Evolutionary conservation across 495 filamentous ascomycete genomes (phyloP).

Genomic region (Talaromyces stipitatus): DNA sequence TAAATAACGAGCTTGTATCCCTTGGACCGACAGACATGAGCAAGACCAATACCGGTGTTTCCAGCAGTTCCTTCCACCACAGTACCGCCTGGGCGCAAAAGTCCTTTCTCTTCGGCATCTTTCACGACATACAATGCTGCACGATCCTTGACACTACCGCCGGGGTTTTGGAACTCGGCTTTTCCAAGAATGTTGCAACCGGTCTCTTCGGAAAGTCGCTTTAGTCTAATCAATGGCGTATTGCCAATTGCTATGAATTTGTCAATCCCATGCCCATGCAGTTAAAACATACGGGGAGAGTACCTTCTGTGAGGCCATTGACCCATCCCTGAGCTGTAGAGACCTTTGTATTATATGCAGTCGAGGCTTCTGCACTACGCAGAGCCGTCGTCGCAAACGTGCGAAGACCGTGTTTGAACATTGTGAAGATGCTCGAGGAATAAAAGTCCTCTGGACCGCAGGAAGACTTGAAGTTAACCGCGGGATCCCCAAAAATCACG

Average conservation of each 20-base stretch:
- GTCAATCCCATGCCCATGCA: background rate
- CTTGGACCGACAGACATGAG: conserved; percentile 88
- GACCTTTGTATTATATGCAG: conserved; percentile 54
- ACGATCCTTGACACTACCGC: conserved; percentile 93
- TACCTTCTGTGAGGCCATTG: conserved; percentile 83
- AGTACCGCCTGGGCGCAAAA: conserved; percentile 77
- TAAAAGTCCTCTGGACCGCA: too few relatives aligned
- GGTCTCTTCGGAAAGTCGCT: conserved; percentile 80
- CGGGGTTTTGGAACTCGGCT: conserved; percentile 97
- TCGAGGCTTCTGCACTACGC: conserved; percentile 46
- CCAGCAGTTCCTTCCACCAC: conserved; percentile 96
- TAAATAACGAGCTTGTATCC: conserved; percentile 96
- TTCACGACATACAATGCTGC: conserved; percentile 90
- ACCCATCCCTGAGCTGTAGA: conserved; percentile 79
- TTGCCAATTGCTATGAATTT: conserved; percentile 76
- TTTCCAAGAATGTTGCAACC: conserved; percentile 94
- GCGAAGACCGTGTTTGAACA: conserved; percentile 52
- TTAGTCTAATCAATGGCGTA: conserved; percentile 87
- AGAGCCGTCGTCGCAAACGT: conserved; percentile 48
- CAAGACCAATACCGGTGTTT: conserved; percentile 96
- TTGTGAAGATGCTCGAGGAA: conserved; percentile 16
- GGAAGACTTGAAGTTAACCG: too few relatives aligned
- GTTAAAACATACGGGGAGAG: background rate
- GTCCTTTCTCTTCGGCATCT: conserved; percentile 83
- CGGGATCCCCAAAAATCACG: conserved; percentile 4